A percentile compares a stretch with the other conserved stretches of the same genome.
Conservation (phyloP, 805 yeast species). For the Clavispora vitiphila region DNA sequence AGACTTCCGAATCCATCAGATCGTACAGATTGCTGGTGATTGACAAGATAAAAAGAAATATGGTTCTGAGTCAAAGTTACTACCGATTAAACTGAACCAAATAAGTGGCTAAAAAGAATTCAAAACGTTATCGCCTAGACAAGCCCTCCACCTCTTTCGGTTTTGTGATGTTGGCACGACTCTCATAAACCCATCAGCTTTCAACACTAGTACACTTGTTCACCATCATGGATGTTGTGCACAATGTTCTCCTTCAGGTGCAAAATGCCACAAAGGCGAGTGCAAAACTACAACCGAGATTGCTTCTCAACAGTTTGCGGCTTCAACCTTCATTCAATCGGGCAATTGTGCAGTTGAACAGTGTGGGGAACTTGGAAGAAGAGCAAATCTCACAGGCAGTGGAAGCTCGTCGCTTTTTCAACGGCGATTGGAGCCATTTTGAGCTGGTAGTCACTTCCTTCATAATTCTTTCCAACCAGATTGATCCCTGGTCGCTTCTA, state of each 20-base stretch:
- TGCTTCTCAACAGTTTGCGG: conserved; percentile 18
- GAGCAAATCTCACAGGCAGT: conserved; percentile 15
- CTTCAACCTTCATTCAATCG: conserved; percentile 23
- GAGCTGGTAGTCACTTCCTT: conserved; percentile 42
- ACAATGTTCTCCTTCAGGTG: conserved; percentile 24
- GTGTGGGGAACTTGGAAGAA: conserved; percentile 12
- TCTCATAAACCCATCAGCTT: not conserved
- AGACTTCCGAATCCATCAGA: too few relatives aligned
- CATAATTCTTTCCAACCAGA: conserved; percentile 42
- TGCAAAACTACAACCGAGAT: conserved; percentile 16
- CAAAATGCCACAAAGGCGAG: conserved; percentile 24
- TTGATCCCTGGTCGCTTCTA: conserved; percentile 49
- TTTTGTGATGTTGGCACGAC: conserved; percentile 1
- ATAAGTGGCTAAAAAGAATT: too few relatives aligned
- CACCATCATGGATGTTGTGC: conserved; percentile 16
- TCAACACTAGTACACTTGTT: not conserved
- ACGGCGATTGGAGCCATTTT: conserved; percentile 44
- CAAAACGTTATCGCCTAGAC: too few relatives aligned
- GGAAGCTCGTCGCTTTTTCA: conserved; percentile 20
- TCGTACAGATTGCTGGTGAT: too few relatives aligned
- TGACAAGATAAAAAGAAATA: too few relatives aligned
- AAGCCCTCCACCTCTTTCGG: not conserved
- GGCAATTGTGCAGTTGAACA: conserved; percentile 22
- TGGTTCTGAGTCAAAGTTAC: too few relatives aligned
- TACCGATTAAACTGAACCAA: not conserved